Conservation (phyloP, 2,329 filamentous ascomycete genomes). For the Lachnellula occidentalis region DNA sequence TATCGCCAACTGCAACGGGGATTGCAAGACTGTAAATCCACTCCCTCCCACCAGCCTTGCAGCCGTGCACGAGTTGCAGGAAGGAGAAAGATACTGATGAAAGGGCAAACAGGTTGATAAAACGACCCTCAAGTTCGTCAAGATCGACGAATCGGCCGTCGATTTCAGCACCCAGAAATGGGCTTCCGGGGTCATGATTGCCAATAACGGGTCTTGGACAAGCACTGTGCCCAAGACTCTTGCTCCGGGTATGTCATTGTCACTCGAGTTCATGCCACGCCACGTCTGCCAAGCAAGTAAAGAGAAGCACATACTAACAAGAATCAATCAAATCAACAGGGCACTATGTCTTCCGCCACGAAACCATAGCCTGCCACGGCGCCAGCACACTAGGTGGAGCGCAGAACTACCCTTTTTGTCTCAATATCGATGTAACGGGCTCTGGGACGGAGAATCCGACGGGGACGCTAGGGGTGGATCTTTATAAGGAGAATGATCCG, state of each 20-base stretch:
- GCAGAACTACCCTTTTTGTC: slow-evolving; percentile 45
- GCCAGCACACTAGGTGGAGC: slow-evolving; percentile 35
- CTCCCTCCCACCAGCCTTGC: neutral
- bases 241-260: slow-evolving; percentile 30
- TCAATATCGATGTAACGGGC: slow-evolving; percentile 43
- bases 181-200: slow-evolving; percentile 41
- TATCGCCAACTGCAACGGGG: slow-evolving; percentile 24
- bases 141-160: slow-evolving; percentile 35
- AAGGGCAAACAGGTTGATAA: slow-evolving; percentile 24
- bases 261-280: neutral
- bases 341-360: slow-evolving; percentile 47
- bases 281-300: neutral
- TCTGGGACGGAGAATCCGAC: slow-evolving; percentile 33
- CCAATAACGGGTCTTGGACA: slow-evolving; percentile 47
- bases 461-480: slow-evolving; percentile 32
- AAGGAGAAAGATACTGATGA: neutral
- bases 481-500: slow-evolving; percentile 37
- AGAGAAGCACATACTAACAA: neutral
- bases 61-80: too few species aligned
- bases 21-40: slow-evolving; percentile 32
- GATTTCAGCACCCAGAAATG: slow-evolving; percentile 30
- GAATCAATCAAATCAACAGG: neutral
- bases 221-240: slow-evolving; percentile 39
- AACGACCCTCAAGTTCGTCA: slow-evolving; percentile 35
- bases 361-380: slow-evolving; percentile 23